A percentile compares a stretch with the other conserved stretches of the same genome.
Evolutionary conservation across 345 rosid species (phyloP).

Genomic region (Aquilaria malaccensis): DNA sequence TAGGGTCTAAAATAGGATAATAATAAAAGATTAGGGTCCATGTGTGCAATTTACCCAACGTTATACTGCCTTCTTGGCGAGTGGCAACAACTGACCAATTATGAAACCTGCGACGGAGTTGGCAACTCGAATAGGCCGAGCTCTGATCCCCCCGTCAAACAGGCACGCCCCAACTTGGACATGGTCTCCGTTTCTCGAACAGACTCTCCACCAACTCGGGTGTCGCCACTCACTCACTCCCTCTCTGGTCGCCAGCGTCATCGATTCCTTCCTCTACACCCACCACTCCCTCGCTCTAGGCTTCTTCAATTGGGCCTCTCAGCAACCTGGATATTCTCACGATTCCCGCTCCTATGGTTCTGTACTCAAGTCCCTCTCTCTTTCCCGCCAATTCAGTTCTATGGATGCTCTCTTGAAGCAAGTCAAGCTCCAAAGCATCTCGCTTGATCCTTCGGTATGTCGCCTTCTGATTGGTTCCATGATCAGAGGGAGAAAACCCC

Average conservation of each 20-base stretch:
- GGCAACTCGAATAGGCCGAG: constrained; percentile 57
- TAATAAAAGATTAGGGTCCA: too few relatives aligned
- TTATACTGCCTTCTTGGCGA: too few relatives aligned
- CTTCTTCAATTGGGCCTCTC: constrained; percentile 90
- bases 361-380: constrained; percentile 58
- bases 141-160: constrained; percentile 45
- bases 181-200: constrained; percentile 66
- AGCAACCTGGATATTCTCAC: constrained; percentile 75
- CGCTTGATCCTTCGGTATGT: constrained; percentile 50
- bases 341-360: constrained; percentile 61
- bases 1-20: too few relatives aligned
- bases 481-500: constrained; percentile 37
- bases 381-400: constrained; percentile 54
- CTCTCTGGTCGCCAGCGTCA: constrained; percentile 61
- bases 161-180: constrained; percentile 30
- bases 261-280: constrained; percentile 60
- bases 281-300: constrained; percentile 82
- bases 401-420: constrained; percentile 51
- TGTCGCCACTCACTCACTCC: constrained; percentile 48
- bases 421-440: constrained; percentile 36
- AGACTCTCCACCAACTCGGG: constrained; percentile 47
- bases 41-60: too few relatives aligned
- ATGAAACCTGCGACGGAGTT: constrained; percentile 46
- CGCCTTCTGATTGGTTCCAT: constrained; percentile 36
- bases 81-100: neutral